phyloP scores from a whole-genome alignment of 2,329 filamentous ascomycete genomes.

The Grosmannia serpens region DNA sequence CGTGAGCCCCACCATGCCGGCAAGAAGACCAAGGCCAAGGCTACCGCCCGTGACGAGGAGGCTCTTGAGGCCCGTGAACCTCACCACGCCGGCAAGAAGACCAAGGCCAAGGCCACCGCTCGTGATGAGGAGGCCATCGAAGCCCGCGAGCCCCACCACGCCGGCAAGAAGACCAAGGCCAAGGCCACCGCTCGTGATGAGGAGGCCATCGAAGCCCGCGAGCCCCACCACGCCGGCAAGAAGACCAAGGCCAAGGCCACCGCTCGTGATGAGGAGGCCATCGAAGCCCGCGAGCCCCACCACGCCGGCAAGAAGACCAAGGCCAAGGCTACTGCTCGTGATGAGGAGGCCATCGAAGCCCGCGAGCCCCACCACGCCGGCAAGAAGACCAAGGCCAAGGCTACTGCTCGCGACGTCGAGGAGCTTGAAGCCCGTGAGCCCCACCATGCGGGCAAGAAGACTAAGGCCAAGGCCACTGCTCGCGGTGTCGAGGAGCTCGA shows the following conservation, averaged over 20 bases:
- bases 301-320: slow-evolving; percentile 3
- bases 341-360: not conserved
- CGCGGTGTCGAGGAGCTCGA: slow-evolving; percentile 6
- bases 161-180: slow-evolving; percentile 7
- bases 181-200: slow-evolving; percentile 6
- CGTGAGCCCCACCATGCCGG: slow-evolving; percentile 11
- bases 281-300: slow-evolving; percentile 11
- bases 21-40: slow-evolving; percentile 11
- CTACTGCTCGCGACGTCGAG: slow-evolving; percentile 1
- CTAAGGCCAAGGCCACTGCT: slow-evolving; percentile 8
- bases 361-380: slow-evolving; percentile 8
- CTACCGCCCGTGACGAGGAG: slow-evolving; percentile 1
- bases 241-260: slow-evolving; percentile 5
- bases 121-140: slow-evolving; percentile 4
- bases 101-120: slow-evolving; percentile 3
- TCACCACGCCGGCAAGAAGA: slow-evolving; percentile 13
- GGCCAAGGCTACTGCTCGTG: not conserved
- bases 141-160: slow-evolving; percentile 7
- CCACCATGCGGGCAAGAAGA: slow-evolving; percentile 7
- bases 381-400: slow-evolving; percentile 9
- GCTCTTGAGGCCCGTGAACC: slow-evolving; percentile 11
- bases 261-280: slow-evolving; percentile 1
- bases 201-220: slow-evolving; percentile 8
- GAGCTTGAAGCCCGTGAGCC: slow-evolving; percentile 7
- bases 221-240: slow-evolving; percentile 12